Conservation (phyloP, 495 filamentous ascomycete species). For the Penicillium ucsense region DNA sequence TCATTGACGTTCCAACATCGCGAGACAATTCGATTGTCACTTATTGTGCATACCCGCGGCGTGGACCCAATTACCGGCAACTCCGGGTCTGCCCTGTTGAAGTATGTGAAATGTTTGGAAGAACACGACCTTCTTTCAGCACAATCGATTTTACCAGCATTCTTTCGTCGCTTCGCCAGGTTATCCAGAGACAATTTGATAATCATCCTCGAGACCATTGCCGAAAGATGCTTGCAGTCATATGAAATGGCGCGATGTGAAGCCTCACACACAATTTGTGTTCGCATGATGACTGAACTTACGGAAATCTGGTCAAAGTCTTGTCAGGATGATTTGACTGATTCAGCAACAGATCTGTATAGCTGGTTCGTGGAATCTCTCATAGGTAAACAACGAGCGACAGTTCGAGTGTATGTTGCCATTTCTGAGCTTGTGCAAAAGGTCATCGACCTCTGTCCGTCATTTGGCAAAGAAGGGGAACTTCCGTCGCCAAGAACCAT, state of each 20-base stretch:
- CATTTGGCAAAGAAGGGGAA: conserved; percentile 45
- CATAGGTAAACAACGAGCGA: conserved; percentile 53
- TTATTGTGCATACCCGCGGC: conserved; percentile 19
- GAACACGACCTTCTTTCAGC: conserved; percentile 50
- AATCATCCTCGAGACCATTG: conserved; percentile 43
- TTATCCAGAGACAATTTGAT: conserved; percentile 28
- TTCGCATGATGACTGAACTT: conserved; percentile 61
- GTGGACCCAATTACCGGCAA: conserved; percentile 23
- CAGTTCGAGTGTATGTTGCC: conserved; percentile 53
- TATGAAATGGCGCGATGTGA: conserved; percentile 69
- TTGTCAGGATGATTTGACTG: conserved; percentile 43
- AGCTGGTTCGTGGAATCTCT: conserved; percentile 59
- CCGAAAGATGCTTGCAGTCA: conserved; percentile 48
- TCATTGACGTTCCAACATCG: conserved; percentile 25
- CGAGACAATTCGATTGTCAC: conserved; percentile 27
- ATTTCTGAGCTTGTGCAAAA: conserved; percentile 58
- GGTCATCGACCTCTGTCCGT: conserved; percentile 53
- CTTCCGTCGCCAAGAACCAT: conserved; percentile 63
- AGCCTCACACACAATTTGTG: conserved; percentile 55
- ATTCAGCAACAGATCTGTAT: conserved; percentile 66
- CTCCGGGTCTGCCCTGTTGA: conserved; percentile 37
- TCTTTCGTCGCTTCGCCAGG: conserved; percentile 21
- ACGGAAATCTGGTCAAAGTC: conserved; percentile 52
- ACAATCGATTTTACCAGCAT: conserved; percentile 40
- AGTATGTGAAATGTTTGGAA: conserved; percentile 48